Conservation (phyloP, 345 rosid species). For the Eucalyptus caleyi region DNA sequence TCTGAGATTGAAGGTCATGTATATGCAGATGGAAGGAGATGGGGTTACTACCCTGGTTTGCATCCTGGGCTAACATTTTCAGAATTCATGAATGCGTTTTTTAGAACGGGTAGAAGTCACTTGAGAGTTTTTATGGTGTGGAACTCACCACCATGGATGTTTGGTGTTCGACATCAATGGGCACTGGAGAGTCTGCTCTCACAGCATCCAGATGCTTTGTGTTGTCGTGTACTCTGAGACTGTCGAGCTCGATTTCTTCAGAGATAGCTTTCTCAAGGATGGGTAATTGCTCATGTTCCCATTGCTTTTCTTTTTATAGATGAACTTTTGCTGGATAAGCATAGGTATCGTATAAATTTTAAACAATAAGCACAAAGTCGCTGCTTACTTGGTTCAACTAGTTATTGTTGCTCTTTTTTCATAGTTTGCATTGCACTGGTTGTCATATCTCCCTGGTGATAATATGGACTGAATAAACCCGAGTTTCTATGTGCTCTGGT, state of each 20-base stretch:
- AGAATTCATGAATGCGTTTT: constrained; percentile 57
- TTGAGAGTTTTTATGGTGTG: constrained; percentile 82
- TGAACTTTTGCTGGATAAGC: background rate
- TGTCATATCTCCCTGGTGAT: background rate
- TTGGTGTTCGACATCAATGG: constrained; percentile 73
- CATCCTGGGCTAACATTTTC: constrained; percentile 55
- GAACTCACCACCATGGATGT: constrained; percentile 98
- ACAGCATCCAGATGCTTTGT: constrained; percentile 69
- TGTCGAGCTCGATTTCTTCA: constrained; percentile 80
- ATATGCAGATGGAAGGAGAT: background rate
- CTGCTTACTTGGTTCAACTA: background rate
- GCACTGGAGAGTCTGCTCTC: constrained; percentile 79
- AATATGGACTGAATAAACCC: background rate
- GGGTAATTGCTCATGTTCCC: constrained; percentile 33
- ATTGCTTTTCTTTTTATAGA: background rate
- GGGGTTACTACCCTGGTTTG: constrained; percentile 91
- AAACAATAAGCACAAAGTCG: background rate
- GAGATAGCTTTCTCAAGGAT: constrained; percentile 66
- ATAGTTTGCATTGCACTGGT: background rate
- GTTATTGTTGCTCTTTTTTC: background rate
- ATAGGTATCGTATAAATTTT: background rate
- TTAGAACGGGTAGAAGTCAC: constrained; percentile 36
- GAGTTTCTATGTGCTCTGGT: background rate
- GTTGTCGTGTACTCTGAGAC: constrained; percentile 77
- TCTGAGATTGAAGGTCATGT: too few relatives aligned